phyloP scores from a whole-genome alignment of 345 rosid genomes.

The Carallia brachiata region DNA sequence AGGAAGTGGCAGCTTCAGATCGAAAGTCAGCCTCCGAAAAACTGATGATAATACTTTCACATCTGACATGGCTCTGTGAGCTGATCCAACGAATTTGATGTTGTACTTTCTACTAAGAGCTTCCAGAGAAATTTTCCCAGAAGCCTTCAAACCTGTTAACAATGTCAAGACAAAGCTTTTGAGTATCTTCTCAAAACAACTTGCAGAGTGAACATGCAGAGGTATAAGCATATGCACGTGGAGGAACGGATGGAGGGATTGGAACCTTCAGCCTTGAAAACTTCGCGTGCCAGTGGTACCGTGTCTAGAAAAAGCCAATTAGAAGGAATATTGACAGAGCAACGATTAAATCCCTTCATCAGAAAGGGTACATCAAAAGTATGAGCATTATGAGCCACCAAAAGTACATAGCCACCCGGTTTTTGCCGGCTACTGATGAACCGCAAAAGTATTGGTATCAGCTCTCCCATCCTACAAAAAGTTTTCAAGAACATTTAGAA shows the following conservation, averaged over 20 bases:
- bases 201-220: background rate
- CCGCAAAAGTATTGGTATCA: slow-evolving; percentile 67
- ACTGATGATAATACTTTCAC: slow-evolving; percentile 55
- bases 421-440: slow-evolving; percentile 72
- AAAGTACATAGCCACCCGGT: slow-evolving; percentile 62
- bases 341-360: slow-evolving; percentile 62
- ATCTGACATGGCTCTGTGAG: slow-evolving; percentile 82
- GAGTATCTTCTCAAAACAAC: background rate
- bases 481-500: slow-evolving; percentile 4
- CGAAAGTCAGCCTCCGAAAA: slow-evolving; percentile 60
- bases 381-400: slow-evolving; percentile 80
- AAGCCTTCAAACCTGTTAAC: slow-evolving; percentile 33
- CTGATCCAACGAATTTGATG: slow-evolving; percentile 46
- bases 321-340: slow-evolving; percentile 58
- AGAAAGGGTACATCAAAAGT: slow-evolving; percentile 74
- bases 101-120: slow-evolving; percentile 46
- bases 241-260: slow-evolving; percentile 14
- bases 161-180: background rate
- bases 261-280: slow-evolving; percentile 59
- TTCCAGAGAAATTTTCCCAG: slow-evolving; percentile 37
- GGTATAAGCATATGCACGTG: background rate
- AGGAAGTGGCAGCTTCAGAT: slow-evolving; percentile 48
- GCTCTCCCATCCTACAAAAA: slow-evolving; percentile 72
- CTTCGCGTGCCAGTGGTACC: slow-evolving; percentile 60
- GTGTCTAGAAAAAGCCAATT: slow-evolving; percentile 74